A percentile compares a stretch with the other conserved stretches of the same genome.
These are phyloP conservation scores for Pleurotus cornucopiae DNA, from an alignment of 768 basidiomycete species.

Conservation along the genomic window DNA sequence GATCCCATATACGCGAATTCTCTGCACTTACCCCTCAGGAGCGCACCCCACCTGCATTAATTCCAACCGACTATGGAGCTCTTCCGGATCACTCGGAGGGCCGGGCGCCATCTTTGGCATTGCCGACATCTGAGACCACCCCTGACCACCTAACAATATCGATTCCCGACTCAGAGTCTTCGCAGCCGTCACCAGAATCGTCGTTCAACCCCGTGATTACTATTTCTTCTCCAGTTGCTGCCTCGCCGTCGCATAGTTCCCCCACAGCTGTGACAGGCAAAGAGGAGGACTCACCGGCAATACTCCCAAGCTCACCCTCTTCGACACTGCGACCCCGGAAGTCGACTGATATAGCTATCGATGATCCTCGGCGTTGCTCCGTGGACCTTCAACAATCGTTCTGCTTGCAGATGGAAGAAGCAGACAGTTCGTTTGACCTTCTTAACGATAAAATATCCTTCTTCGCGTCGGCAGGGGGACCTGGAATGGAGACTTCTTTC, in stretches of 20 bases:
- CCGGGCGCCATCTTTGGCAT: background rate
- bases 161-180: background rate
- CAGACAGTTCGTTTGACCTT: conserved; percentile 47
- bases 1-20: conserved; percentile 36
- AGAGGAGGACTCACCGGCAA: background rate
- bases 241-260: background rate
- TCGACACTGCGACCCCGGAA: background rate
- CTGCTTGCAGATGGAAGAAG: conserved; percentile 38
- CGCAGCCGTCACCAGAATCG: background rate
- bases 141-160: background rate
- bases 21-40: conserved; percentile 27
- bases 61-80: background rate
- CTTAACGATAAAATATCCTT: conserved; percentile 51
- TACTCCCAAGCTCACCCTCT: background rate
- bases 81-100: background rate
- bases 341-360: background rate
- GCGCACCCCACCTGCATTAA: conserved; percentile 25
- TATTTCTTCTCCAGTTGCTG: conserved; percentile 6
- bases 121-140: background rate
- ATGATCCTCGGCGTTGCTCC: conserved; percentile 31
- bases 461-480: conserved; percentile 22
- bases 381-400: conserved; percentile 46
- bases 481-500: conserved; percentile 29
- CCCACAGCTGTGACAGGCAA: background rate
- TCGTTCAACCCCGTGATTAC: background rate